phyloP scores from a whole-genome alignment of 2,329 filamentous ascomycete species.

The Septoria petroselini region DNA sequence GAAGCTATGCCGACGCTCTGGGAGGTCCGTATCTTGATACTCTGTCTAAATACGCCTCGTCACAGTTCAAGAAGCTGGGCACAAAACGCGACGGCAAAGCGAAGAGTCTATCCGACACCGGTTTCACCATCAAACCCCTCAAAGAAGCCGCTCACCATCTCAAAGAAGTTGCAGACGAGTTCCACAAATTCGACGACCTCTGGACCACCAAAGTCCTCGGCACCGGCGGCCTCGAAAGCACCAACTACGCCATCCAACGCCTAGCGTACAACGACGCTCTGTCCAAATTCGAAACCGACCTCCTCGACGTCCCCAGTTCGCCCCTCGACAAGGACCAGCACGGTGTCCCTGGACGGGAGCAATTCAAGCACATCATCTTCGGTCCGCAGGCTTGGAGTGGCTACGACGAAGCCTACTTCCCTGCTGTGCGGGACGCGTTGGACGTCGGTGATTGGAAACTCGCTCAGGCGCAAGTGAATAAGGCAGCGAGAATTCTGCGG shows the following conservation, averaged over 20 bases:
- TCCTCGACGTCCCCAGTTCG: constrained; percentile 66
- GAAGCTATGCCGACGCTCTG: constrained; percentile 66
- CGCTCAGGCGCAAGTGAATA: constrained; percentile 66
- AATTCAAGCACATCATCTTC: constrained; percentile 92
- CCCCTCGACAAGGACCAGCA: constrained; percentile 19
- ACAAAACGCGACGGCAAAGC: constrained; percentile 10
- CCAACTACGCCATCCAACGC: constrained; percentile 64
- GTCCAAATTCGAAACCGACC: constrained; percentile 73
- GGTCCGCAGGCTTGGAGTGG: constrained; percentile 76
- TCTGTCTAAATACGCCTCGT: constrained; percentile 58
- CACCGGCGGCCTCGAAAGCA: constrained; percentile 69
- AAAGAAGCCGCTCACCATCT: constrained; percentile 62
- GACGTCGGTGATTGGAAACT: constrained; percentile 66
- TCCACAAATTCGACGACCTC: constrained; percentile 70
- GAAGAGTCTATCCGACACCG: constrained; percentile 40
- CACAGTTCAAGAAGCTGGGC: constrained; percentile 9
- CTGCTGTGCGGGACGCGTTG: constrained; percentile 79
- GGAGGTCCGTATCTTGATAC: constrained; percentile 60
- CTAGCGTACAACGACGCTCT: constrained; percentile 75
- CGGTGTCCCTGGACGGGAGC: constrained; percentile 72
- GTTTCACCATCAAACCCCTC: constrained; percentile 58
- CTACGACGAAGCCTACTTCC: constrained; percentile 68
- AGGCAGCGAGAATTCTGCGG: constrained; percentile 65
- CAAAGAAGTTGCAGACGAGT: constrained; percentile 58
- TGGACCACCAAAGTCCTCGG: constrained; percentile 74